These are phyloP conservation scores for Penicillium roqueforti DNA, from an alignment of 495 filamentous ascomycete species.

Conservation along the genomic window DNA sequence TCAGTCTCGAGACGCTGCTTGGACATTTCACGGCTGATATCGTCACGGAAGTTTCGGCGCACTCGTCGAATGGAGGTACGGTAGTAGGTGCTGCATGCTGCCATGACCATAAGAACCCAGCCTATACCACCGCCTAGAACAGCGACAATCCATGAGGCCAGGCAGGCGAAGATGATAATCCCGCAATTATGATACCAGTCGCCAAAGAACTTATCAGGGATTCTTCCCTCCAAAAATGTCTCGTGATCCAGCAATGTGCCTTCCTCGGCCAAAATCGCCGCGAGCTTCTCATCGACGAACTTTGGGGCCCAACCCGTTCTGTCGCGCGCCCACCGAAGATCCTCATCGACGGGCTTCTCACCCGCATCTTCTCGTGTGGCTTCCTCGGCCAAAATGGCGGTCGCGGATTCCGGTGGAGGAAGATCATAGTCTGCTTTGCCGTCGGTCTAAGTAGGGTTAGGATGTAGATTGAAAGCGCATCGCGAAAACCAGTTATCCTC, in stretches of 20 bases:
- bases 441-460: conserved; percentile 48
- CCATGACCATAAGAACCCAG: conserved; percentile 93
- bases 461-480: background rate
- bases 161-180: conserved; percentile 86
- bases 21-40: conserved; percentile 87
- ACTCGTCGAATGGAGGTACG: conserved; percentile 91
- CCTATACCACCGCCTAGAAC: conserved; percentile 84
- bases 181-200: conserved; percentile 98
- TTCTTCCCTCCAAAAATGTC: conserved; percentile 75
- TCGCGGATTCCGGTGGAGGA: conserved; percentile 66
- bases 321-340: conserved; percentile 61
- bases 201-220: conserved; percentile 90
- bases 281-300: conserved; percentile 57
- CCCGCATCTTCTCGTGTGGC: conserved; percentile 42
- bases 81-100: conserved; percentile 89
- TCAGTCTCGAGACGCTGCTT: conserved; percentile 88
- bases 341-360: conserved; percentile 47
- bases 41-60: conserved; percentile 92
- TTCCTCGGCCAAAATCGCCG: conserved; percentile 44
- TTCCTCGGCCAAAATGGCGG: conserved; percentile 48
- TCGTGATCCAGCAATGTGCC: conserved; percentile 79
- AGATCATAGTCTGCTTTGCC: conserved; percentile 72
- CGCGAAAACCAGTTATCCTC: conserved; percentile 15
- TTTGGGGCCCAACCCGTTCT: conserved; percentile 84
- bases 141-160: conserved; percentile 86